Evolutionary conservation across 768 basidiomycete species (phyloP).

Genomic region (Boletus patriciae): DNA sequence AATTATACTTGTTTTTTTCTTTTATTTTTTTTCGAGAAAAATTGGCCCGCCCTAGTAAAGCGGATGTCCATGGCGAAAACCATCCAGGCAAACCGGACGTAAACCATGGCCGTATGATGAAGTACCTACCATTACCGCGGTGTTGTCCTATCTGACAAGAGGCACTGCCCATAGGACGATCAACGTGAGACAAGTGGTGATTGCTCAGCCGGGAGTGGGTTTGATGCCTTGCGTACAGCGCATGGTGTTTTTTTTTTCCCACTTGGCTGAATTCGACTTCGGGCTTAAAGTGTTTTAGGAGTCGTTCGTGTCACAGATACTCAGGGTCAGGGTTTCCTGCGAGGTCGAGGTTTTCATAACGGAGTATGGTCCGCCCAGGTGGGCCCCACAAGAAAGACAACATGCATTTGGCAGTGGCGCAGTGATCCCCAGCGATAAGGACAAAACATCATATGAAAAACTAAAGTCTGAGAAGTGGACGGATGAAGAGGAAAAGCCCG

Average conservation of each 20-base stretch:
- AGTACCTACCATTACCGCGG: not conserved
- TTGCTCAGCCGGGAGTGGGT: not conserved
- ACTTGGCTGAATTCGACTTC: not conserved
- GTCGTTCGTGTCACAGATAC: slow-evolving; percentile 2
- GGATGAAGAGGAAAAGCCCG: not conserved
- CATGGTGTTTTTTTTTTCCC: slow-evolving; percentile 9
- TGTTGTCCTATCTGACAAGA: not conserved
- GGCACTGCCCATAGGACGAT: not conserved
- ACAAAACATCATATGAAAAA: no score
- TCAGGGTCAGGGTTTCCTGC: slow-evolving; percentile 23
- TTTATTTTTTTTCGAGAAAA: not conserved
- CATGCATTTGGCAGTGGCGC: not conserved
- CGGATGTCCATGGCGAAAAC: not conserved
- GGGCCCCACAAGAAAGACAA: not conserved
- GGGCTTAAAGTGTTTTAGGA: not conserved
- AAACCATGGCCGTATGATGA: not conserved
- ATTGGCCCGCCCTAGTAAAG: not conserved
- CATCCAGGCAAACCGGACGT: not conserved
- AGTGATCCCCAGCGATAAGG: not conserved
- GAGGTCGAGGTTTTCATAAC: slow-evolving; percentile 15
- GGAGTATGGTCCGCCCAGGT: not conserved
- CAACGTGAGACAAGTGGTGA: not conserved
- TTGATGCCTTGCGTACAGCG: slow-evolving; percentile 15
- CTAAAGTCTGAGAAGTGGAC: not conserved
- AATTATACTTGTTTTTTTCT: not conserved